Base-by-base conservation (phyloP, 202 grass and related monocot genomes). In the Digitaria exilis region DNA sequence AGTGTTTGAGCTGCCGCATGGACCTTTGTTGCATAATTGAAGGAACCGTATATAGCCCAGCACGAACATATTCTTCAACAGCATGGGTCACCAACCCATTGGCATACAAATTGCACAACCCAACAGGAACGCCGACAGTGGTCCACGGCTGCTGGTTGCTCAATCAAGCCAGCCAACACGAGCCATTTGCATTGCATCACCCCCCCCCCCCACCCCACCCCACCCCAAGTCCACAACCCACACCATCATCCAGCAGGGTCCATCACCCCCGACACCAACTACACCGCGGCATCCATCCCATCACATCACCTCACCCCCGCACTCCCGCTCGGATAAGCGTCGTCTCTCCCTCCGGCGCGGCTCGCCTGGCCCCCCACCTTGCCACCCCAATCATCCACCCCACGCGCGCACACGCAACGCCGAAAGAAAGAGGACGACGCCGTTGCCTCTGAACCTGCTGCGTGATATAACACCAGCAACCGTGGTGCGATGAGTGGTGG, bases 121-220 rank as follows among this genome's bases (percentile, higher is more conserved):
- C 26, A 75, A 16, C 76, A 74, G 37, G 14, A 65, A 15, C 75
- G 68, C 75, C 81, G 67, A 61, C 81, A 42, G 30, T 59, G 86
- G 86, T 50, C 85, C 81, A 57, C 51, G 25, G n/a, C 6, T 28
- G 31, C 41, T 2, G 65, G 15, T 39, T 29, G 80, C n/a, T 5
- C 19, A 17, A 65, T 5, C 19, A 17, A 65, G 17, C 71, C 29
- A 72, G 41, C 7, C 25, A 29, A 18, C 18, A 7, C 21, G 70
- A 54, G 54, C 29, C 45, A 48, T n/a, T n/a, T n/a, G n/a, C n/a
- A 48, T 83, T 15, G 57, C 80, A 65, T 75, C 26, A 63, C 32
- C 39, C 46, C 46, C n/a, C n/a, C n/a, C n/a, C n/a, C n/a, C n/a
- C n/a, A n/a, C n/a, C n/a, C n/a, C n/a, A n/a, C n/a, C n/a, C n/a